These are phyloP conservation scores for Allium cepa DNA, from an alignment of 106 monocot species.

Conservation along the genomic window DNA sequence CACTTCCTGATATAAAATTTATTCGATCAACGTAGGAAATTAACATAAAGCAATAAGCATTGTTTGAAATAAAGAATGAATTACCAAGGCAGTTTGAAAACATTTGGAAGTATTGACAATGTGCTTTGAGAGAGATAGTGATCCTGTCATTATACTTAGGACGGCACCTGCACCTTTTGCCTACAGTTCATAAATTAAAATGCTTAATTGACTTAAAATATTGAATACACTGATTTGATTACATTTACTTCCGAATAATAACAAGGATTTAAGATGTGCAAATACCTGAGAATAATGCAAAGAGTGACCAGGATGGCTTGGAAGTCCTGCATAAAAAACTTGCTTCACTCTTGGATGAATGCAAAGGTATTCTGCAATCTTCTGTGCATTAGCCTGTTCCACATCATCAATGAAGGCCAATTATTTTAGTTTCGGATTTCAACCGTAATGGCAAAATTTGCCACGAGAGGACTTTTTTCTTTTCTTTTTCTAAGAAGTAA, in stretches of 20 bases:
- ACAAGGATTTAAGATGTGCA: neutral
- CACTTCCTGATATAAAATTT: slow-evolving; percentile 49
- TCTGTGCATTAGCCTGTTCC: slow-evolving; percentile 81
- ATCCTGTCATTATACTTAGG: slow-evolving; percentile 85
- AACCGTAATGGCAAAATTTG: too few species aligned
- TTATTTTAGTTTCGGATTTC: too few species aligned
- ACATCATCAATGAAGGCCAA: neutral
- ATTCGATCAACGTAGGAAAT: too few species aligned
- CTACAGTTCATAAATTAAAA: slow-evolving; percentile 23
- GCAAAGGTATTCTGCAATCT: slow-evolving; percentile 86
- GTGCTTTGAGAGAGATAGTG: slow-evolving; percentile 86
- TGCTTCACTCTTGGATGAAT: slow-evolving; percentile 84
- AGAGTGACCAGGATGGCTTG: slow-evolving; percentile 54
- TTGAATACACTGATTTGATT: too few species aligned
- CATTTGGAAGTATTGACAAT: slow-evolving; percentile 74
- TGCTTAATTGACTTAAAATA: too few species aligned
- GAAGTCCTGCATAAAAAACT: slow-evolving; percentile 96
- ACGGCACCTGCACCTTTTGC: slow-evolving; percentile 98
- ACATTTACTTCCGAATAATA: too few species aligned
- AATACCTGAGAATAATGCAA: slow-evolving; percentile 94
- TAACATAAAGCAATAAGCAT: too few species aligned
- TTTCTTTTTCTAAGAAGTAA: too few species aligned
- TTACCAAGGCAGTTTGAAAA: slow-evolving; percentile 89
- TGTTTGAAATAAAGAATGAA: neutral
- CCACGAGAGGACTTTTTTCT: too few species aligned